Evolutionary conservation across 257 asterid species (phyloP).

Genomic region (Capsicum rhomboideum): DNA sequence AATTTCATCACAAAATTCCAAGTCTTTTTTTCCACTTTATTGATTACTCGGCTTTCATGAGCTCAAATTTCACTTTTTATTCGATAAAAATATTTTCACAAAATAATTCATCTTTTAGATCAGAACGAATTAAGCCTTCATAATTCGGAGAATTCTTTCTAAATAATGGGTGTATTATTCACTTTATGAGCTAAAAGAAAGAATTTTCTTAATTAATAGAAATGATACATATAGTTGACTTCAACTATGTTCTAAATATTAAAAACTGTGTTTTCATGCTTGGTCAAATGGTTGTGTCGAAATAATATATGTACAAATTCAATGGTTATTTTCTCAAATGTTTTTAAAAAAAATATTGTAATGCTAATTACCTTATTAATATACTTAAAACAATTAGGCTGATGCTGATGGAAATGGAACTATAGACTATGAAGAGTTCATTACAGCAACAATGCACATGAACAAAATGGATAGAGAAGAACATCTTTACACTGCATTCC

Average conservation of each 20-base stretch:
- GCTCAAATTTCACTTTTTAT: background rate
- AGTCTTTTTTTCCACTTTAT: background rate
- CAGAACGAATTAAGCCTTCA: background rate
- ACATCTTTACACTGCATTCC: constrained; percentile 95
- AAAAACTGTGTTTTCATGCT: background rate
- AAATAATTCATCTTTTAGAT: background rate
- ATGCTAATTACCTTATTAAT: background rate
- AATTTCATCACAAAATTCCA: background rate
- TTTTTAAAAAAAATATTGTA: background rate
- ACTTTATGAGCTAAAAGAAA: background rate
- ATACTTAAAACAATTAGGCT: constrained; percentile 27
- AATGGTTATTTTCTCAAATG: background rate
- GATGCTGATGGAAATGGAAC: constrained; percentile 96
- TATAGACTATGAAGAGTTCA: constrained; percentile 88
- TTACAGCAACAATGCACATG: constrained; percentile 96
- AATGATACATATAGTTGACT: background rate
- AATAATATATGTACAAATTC: background rate
- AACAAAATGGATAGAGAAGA: constrained; percentile 95
- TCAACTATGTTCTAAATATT: background rate
- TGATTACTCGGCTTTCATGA: background rate
- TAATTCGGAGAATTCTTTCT: background rate
- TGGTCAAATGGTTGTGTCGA: too few relatives aligned
- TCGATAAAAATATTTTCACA: background rate
- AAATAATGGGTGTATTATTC: background rate
- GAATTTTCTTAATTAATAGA: background rate